Base-by-base conservation (phyloP, 2,329 filamentous ascomycete genomes). In the Colletotrichum abscissum region DNA sequence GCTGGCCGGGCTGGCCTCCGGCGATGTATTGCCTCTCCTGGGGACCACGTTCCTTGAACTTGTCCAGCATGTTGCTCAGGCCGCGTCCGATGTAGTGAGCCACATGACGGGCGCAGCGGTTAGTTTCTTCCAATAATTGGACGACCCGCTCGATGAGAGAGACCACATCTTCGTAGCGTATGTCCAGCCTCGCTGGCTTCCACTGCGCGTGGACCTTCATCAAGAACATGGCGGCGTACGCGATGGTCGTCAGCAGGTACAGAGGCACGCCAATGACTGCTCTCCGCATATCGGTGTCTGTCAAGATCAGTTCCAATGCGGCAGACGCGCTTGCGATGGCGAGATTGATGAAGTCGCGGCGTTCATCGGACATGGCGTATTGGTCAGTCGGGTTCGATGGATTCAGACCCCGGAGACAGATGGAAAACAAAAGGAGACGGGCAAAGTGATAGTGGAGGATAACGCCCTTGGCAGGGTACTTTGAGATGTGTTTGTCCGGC, bases 371-470 rank as follows among this genome's bases (percentile, higher is more conserved):
- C 78, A 87, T 84, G 4, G 78, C 76, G 65, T 87, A 84, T 9
- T 85, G 85, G 16, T 75, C 76, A 1, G 74, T 73, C 0, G 76
- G 78, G 12, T 70, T 66, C 1, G 75, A 75, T 1, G 77, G 78
- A 14, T 74, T 76, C 14, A 80, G 67, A 0, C 79, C 78, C 35
- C 86, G 83, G 28, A 88, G 78, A 35, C 86, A 86, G 30, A 87
- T 84, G 5, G 87, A 87, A 57, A 87, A 85, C 9, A 88, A 79
- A 59, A 88, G 85, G 22, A 89, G 78, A 60, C 86, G 83, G 59
- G 85, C 87, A 76, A 88, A 88, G 76, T 88, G 81, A 73, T 86
- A 87, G 75, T 88, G 86, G 72, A 88, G 80, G 33, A 81, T 81
- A 7, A 87, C 85, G 28, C 85, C 86, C 77, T 87, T 87, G 66